Percentiles rank a stretch among this genome's conserved stretches.
phyloP scores from a whole-genome alignment of 768 basidiomycete genomes.

The Amanita pseudoporphyria region DNA sequence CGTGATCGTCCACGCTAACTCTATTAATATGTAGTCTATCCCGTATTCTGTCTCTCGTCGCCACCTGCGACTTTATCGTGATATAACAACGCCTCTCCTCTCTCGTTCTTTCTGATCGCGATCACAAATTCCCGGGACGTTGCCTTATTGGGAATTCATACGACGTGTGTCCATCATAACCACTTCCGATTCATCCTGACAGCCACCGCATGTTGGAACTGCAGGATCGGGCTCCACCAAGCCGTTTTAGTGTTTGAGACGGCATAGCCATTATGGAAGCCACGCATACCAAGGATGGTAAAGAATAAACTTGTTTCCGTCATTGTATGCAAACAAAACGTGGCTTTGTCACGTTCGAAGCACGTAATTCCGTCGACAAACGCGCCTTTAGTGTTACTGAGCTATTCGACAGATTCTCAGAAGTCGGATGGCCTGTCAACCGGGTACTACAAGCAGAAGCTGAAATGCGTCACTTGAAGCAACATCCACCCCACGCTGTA shows the following conservation, averaged over 20 bases:
- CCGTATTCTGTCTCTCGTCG: no score
- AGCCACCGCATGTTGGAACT: background rate
- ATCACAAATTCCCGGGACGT: no score
- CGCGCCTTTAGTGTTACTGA: background rate
- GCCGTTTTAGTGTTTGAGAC: background rate
- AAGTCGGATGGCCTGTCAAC: background rate
- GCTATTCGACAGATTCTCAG: background rate
- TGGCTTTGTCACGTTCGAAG: conserved; percentile 1
- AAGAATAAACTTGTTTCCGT: background rate
- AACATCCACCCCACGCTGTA: background rate
- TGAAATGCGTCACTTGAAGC: background rate
- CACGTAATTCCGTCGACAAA: background rate
- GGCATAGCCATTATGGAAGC: background rate
- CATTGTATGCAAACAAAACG: background rate
- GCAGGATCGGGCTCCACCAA: background rate
- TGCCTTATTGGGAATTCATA: background rate
- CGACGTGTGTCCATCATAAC: background rate
- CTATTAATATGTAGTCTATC: no score
- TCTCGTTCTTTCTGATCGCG: no score
- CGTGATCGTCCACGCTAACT: no score
- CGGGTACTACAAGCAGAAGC: background rate
- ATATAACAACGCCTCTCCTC: no score
- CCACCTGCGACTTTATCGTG: no score
- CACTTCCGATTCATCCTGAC: background rate
- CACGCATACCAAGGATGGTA: background rate